These are phyloP conservation scores for Suhomyces faveliae DNA, from an alignment of 805 yeast species.

Conservation along the genomic window DNA sequence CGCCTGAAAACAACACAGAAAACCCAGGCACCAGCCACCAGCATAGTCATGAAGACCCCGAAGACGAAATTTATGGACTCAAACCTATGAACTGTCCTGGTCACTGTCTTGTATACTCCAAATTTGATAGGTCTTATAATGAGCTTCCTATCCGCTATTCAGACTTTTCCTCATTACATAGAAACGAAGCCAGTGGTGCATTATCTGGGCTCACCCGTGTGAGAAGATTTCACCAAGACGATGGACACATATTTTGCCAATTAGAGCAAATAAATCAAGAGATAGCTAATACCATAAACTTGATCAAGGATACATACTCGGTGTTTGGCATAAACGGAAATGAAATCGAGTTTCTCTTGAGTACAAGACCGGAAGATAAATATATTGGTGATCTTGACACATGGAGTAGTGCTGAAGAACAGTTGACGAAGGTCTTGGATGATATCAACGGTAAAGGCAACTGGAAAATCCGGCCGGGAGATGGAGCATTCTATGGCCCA, in stretches of 20 bases:
- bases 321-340: constrained; percentile 55
- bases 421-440: constrained; percentile 59
- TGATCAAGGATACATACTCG: constrained; percentile 72
- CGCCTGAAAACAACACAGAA: constrained; percentile 14
- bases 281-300: constrained; percentile 64
- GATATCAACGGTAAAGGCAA: constrained; percentile 42
- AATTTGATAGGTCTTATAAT: constrained; percentile 74
- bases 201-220: constrained; percentile 90
- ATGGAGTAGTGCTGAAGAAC: constrained; percentile 82
- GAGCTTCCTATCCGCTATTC: constrained; percentile 84
- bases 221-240: constrained; percentile 95
- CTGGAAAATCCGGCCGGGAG: constrained; percentile 84
- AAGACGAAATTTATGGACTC: constrained; percentile 54
- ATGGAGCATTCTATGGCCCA: constrained; percentile 97
- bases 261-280: constrained; percentile 73
- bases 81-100: constrained; percentile 98
- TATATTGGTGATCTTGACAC: constrained; percentile 73
- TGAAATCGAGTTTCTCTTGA: constrained; percentile 61
- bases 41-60: constrained; percentile 9
- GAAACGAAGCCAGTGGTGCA: constrained; percentile 95
- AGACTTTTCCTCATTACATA: constrained; percentile 88
- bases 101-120: constrained; percentile 79
- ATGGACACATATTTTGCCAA: constrained; percentile 93
- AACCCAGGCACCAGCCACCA: constrained; percentile 9
- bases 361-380: constrained; percentile 79